Evolutionary conservation across 2,329 filamentous ascomycete species (phyloP).

Genomic region (Epichloe elymi): DNA sequence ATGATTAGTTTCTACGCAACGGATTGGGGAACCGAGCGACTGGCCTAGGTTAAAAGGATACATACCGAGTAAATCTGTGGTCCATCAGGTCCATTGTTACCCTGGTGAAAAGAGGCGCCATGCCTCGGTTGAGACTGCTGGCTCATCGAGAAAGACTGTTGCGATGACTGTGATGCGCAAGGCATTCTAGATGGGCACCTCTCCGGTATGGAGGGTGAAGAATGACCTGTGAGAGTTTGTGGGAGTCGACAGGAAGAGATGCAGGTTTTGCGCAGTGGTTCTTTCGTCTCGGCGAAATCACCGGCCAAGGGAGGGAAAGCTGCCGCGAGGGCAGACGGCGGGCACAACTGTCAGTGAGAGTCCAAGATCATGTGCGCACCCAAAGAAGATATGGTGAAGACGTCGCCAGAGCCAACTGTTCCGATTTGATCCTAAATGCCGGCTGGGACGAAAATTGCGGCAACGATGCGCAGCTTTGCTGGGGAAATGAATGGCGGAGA

Average conservation of each 20-base stretch:
- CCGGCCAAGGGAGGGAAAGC: neutral
- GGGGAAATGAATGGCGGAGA: slow-evolving; percentile 7
- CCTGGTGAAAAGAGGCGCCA: slow-evolving; percentile 23
- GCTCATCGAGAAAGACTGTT: slow-evolving; percentile 45
- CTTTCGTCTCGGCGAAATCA: neutral
- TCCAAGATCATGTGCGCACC: neutral
- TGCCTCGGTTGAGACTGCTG: slow-evolving; percentile 34
- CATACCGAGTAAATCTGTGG: slow-evolving; percentile 52
- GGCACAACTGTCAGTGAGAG: neutral
- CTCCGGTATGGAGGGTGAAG: neutral
- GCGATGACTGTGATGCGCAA: slow-evolving; percentile 38
- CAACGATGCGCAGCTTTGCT: neutral
- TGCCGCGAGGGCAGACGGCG: neutral
- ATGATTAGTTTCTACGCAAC: neutral
- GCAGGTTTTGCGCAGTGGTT: neutral
- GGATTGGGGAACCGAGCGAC: neutral
- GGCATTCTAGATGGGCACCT: slow-evolving; percentile 14
- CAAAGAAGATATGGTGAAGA: neutral
- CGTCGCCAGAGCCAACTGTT: neutral
- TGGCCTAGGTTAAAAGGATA: neutral
- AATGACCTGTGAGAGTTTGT: neutral
- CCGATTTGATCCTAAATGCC: neutral
- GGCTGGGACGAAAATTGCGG: neutral
- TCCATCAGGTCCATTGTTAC: slow-evolving; percentile 25
- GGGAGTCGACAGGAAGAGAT: too few species aligned